A percentile compares a stretch with the other conserved stretches of the same genome.
Conservation (phyloP, 352 stramenopile genomes). For the Achlya hypogyna region DNA sequence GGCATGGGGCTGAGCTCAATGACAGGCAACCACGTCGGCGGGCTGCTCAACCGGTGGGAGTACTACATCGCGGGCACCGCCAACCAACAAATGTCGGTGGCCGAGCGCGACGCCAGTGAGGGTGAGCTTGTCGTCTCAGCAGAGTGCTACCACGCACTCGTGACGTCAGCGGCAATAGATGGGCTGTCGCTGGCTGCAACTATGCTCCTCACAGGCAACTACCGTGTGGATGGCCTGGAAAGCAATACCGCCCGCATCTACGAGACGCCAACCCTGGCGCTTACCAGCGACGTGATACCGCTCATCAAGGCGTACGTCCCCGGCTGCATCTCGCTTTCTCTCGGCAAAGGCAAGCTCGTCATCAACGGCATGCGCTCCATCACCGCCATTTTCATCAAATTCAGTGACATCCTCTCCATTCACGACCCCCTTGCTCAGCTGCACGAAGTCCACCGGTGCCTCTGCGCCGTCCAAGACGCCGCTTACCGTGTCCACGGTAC, state of each 20-base stretch:
- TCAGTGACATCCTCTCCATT: conserved; percentile 47
- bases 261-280: conserved; percentile 17
- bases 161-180: conserved; percentile 21
- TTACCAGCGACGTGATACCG: conserved; percentile 36
- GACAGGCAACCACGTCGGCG: conserved; percentile 72
- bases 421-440: conserved; percentile 31
- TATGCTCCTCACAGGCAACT: conserved; percentile 34
- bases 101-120: conserved; percentile 55
- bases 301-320: conserved; percentile 59
- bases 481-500: conserved; percentile 66
- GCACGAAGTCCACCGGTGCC: conserved; percentile 41
- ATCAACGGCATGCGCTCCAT: conserved; percentile 59
- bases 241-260: conserved; percentile 21
- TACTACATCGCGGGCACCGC: conserved; percentile 78
- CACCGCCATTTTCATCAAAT: conserved; percentile 62
- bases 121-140: conserved; percentile 64
- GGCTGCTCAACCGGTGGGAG: conserved; percentile 75
- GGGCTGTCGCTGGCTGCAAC: conserved; percentile 23
- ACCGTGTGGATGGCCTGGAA: conserved; percentile 26
- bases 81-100: conserved; percentile 70
- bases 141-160: conserved; percentile 37
- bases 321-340: conserved; percentile 52
- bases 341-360: conserved; percentile 53
- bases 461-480: conserved; percentile 64
- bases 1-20: conserved; percentile 70